These are phyloP conservation scores for Shiraia sp. DNA, from an alignment of 2,329 filamentous ascomycete genomes.

Conservation along the genomic window DNA sequence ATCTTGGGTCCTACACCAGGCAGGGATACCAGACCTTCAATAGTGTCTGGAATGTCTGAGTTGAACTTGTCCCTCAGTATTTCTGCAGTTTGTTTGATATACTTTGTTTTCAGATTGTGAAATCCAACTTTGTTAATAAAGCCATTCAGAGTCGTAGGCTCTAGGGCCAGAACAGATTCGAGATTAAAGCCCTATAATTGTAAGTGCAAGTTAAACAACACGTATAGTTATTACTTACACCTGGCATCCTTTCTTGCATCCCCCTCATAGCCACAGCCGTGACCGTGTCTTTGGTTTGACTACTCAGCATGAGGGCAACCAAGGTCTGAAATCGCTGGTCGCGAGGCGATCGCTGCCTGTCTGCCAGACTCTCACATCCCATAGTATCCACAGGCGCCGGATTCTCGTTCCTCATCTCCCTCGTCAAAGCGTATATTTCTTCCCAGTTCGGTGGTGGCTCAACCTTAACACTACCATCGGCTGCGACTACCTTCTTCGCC, in stretches of 20 bases:
- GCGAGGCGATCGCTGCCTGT: constrained; percentile 52
- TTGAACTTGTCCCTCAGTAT: constrained; percentile 72
- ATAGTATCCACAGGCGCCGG: constrained; percentile 92
- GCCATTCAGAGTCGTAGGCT: constrained; percentile 67
- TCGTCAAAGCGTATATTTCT: constrained; percentile 75
- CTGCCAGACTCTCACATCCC: constrained; percentile 83
- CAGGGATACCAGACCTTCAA: constrained; percentile 73
- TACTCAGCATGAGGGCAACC: constrained; percentile 85
- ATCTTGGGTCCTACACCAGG: constrained; percentile 94
- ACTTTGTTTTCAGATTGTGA: constrained; percentile 91
- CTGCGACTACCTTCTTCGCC: constrained; percentile 38
- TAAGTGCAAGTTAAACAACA: constrained; percentile 8
- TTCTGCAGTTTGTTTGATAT: constrained; percentile 73
- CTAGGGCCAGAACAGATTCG: constrained; percentile 74
- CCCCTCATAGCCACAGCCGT: constrained; percentile 81
- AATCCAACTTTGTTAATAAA: constrained; percentile 87
- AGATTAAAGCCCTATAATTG: constrained; percentile 64
- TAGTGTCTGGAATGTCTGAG: constrained; percentile 79
- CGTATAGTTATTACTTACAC: constrained; percentile 29
- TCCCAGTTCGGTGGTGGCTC: constrained; percentile 81
- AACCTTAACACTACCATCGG: constrained; percentile 46
- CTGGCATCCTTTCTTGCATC: constrained; percentile 72
- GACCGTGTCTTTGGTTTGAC: constrained; percentile 91
- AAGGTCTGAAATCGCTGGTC: constrained; percentile 83
- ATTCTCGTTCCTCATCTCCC: constrained; percentile 74